Conservation (phyloP, 176 grass and related monocot genomes). For the Cenchrus americanus region DNA sequence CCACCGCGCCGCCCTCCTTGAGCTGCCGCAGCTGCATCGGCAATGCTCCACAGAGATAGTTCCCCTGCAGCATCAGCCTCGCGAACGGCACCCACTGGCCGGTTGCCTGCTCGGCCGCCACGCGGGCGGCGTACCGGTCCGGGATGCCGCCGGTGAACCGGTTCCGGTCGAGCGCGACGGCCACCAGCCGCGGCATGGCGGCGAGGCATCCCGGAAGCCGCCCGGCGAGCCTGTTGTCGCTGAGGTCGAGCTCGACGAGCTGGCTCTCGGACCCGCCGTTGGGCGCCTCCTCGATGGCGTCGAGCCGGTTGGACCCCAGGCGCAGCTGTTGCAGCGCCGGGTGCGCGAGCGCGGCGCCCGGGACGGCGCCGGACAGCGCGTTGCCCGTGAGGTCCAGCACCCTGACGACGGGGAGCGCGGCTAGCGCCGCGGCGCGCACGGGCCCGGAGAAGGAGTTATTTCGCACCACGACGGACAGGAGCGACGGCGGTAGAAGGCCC, state of each 20-base stretch:
- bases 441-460: conserved; percentile 48
- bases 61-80: conserved; percentile 54
- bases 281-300: conserved; percentile 19
- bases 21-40: conserved; percentile 45
- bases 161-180: conserved; percentile 58
- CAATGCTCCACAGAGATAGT: conserved; percentile 50
- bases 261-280: conserved; percentile 38
- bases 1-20: conserved; percentile 40
- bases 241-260: conserved; percentile 52
- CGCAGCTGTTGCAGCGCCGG: conserved; percentile 58
- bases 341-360: conserved; percentile 52
- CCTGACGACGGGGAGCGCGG: conserved; percentile 22
- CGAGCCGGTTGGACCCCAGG: conserved; percentile 47
- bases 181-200: conserved; percentile 46
- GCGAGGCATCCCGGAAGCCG: conserved; percentile 45
- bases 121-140: conserved; percentile 50
- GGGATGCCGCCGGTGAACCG: conserved; percentile 57
- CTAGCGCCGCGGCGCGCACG: background rate
- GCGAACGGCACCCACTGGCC: conserved; percentile 47
- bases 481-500: conserved; percentile 38
- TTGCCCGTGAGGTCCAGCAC: conserved; percentile 66
- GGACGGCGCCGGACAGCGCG: conserved; percentile 38
- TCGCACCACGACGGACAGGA: conserved; percentile 36
- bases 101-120: background rate
- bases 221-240: conserved; percentile 46